phyloP scores from a whole-genome alignment of 208 protist species.

The Acanthamoeba quina region DNA sequence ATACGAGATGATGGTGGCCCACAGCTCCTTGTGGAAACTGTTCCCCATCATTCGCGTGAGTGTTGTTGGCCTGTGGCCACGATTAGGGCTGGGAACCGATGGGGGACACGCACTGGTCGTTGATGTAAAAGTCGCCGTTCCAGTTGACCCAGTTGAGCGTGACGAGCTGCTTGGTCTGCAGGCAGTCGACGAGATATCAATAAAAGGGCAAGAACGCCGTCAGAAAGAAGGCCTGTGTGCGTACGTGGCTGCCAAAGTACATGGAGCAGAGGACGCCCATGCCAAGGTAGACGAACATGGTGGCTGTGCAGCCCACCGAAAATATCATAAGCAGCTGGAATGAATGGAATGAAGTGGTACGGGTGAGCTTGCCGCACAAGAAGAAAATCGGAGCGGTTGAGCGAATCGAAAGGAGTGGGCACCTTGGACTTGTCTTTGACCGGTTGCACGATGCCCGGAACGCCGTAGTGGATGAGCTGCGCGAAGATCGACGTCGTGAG shows the following conservation, averaged over 20 bases:
- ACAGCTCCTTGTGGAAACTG: conserved; percentile 10
- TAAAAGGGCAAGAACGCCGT: background rate
- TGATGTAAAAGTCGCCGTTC: background rate
- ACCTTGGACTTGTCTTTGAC: conserved; percentile 12
- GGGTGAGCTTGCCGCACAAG: no score
- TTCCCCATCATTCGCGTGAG: no score
- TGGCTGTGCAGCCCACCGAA: background rate
- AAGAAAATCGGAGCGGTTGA: background rate
- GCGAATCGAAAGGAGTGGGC: background rate
- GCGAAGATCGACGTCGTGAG: conserved; percentile 37
- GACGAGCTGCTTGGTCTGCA: conserved; percentile 2
- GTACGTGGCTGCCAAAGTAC: conserved; percentile 22
- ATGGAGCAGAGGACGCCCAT: conserved; percentile 16
- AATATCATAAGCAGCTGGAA: background rate
- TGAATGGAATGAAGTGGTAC: no score
- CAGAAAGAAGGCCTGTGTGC: background rate
- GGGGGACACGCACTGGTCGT: background rate
- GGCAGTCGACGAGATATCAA: background rate
- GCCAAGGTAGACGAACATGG: conserved; percentile 15
- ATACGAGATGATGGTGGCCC: conserved; percentile 32
- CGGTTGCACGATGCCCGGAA: background rate
- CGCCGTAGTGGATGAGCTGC: conserved; percentile 36
- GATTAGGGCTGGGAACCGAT: background rate
- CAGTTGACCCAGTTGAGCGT: conserved; percentile 31
- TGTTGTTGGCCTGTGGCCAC: no score